These are phyloP conservation scores for Coprinopsis cinerea DNA, from an alignment of 768 basidiomycete species.

Conservation along the genomic window DNA sequence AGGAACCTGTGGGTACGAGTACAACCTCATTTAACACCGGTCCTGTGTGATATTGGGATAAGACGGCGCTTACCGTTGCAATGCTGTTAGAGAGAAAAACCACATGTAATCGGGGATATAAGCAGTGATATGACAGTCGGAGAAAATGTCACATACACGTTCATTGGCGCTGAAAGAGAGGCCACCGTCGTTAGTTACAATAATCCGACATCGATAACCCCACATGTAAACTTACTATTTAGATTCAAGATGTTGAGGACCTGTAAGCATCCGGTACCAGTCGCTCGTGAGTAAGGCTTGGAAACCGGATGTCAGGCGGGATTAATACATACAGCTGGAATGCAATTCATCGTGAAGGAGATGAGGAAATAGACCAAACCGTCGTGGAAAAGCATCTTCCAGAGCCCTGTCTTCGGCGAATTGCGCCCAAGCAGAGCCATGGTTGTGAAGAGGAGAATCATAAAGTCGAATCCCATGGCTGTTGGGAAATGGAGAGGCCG, in stretches of 20 bases:
- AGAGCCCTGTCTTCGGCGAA: constrained; percentile 53
- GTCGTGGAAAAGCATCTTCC: constrained; percentile 66
- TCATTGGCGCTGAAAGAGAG: constrained; percentile 45
- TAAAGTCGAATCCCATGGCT: constrained; percentile 70
- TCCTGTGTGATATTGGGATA: constrained; percentile 5
- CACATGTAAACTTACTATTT: constrained; percentile 39
- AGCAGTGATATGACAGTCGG: constrained; percentile 7
- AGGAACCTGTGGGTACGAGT: constrained; percentile 39
- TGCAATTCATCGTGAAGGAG: constrained; percentile 58
- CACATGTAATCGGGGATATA: not conserved
- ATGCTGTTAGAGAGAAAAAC: constrained; percentile 31
- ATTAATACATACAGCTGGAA: constrained; percentile 52
- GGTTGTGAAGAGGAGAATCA: constrained; percentile 52
- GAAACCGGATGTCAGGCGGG: constrained; percentile 2
- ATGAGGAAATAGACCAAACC: constrained; percentile 66
- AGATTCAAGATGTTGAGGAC: constrained; percentile 55
- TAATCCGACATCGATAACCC: constrained; percentile 3
- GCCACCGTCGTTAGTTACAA: constrained; percentile 9
- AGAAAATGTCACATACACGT: constrained; percentile 41
- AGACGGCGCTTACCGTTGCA: constrained; percentile 38
- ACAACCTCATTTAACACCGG: not conserved
- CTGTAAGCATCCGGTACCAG: constrained; percentile 16
- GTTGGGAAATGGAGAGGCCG: not conserved
- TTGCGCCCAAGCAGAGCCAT: constrained; percentile 46
- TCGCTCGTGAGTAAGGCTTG: not conserved